Base-by-base conservation (phyloP, 2,329 filamentous ascomycete species). In the Trichophyton benhamiae region DNA sequence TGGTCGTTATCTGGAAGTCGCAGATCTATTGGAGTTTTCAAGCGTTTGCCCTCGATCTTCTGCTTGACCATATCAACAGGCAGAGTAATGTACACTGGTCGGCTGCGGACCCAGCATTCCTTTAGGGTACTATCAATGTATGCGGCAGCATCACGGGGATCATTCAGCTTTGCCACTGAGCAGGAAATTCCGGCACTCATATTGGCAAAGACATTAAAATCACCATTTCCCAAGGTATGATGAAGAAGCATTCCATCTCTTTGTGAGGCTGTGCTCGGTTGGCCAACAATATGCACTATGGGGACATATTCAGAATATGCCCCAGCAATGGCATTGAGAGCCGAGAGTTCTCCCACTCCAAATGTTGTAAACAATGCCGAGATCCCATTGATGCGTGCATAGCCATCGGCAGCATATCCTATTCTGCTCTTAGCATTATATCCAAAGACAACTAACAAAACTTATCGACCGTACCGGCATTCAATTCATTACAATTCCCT, bases 321-420 rank as follows among this genome's bases (percentile, higher is more conserved):
- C n/a, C 87, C 88, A 2, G 87, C 87, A 60, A 89, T 74, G 46
- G 84, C 87, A 68, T 89, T 89, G 68, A 89, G 78, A 57, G 87
- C 86, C 2, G 86, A 89, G n/a, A 80, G 70, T 67, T 81, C 79
- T 7, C 79, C 87, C 3, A 90, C 87, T 59, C 87, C 88, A 65
- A 89, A 89, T 0, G 87, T 89, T 48, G 87, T 90, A 66, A 89
- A 63, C 52, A 90, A 74, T 30, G 86, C 86, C 1, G 80, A 80
- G 49, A 89, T 83, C 52, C 86, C 84, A 65, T 86, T 86, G 64
- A 88, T 80, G 64, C 87, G 81, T 61, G 86, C 86, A 68, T 90
- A 90, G 27, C 87, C 87, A 72, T 90, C 87, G 20, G 87, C 86
- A 33, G 87, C 86, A 68, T 89, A 89, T 27, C 84, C 86, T 74